phyloP scores from a whole-genome alignment of 169 alveolate genomes.

The Eimeria brunetti region DNA sequence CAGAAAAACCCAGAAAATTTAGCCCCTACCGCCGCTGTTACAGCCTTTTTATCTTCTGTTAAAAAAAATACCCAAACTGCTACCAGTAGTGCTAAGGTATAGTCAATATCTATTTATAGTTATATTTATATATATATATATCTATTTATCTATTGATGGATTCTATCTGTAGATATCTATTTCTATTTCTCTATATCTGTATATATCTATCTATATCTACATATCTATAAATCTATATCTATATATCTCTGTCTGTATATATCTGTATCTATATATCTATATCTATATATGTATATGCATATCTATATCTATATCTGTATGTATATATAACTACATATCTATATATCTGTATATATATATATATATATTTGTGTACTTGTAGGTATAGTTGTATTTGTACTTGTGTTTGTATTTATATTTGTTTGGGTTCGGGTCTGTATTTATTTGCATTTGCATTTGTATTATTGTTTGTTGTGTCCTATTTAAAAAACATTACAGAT shows the following conservation, averaged over 20 bases:
- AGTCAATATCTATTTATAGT: too few relatives aligned
- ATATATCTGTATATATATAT: background rate
- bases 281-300: background rate
- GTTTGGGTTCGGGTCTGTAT: too few relatives aligned
- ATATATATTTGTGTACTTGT: background rate
- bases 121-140: background rate
- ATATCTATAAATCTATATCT: too few relatives aligned
- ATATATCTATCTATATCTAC: too few relatives aligned
- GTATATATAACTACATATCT: background rate
- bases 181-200: background rate
- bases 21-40: background rate
- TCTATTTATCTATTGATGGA: background rate
- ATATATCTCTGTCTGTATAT: background rate
- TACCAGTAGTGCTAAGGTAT: background rate
- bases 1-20: constrained; percentile 12
- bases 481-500: too few relatives aligned
- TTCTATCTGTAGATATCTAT: background rate
- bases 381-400: background rate
- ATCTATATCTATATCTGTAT: background rate
- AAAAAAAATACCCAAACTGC: background rate
- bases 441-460: background rate
- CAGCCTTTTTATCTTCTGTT: constrained; percentile 21
- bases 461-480: background rate
- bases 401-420: background rate
- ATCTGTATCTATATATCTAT: background rate